These are phyloP conservation scores for Drosera spatulata DNA, from an alignment of 179 eudicot genomes.

Conservation along the genomic window DNA sequence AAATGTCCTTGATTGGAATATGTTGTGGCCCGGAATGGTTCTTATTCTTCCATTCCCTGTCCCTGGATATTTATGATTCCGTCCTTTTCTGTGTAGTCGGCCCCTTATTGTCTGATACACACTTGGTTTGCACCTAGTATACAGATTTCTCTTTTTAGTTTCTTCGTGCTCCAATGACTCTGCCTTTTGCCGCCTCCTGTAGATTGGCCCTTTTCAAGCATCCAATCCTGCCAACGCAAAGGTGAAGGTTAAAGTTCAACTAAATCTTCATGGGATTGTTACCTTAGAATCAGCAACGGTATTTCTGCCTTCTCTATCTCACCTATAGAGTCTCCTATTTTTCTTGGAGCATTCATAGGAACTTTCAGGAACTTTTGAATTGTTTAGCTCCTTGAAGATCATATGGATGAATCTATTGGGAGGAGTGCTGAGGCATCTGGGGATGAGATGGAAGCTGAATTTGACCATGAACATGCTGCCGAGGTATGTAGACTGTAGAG, in stretches of 20 bases:
- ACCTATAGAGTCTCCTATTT: neutral
- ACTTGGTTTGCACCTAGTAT: neutral
- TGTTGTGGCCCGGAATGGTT: too few species aligned
- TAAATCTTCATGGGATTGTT: constrained; percentile 66
- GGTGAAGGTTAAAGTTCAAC: constrained; percentile 50
- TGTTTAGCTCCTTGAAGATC: constrained; percentile 55
- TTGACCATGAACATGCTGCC: constrained; percentile 24
- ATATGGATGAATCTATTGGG: constrained; percentile 18
- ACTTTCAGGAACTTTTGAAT: constrained; percentile 4
- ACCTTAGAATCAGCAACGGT: constrained; percentile 57
- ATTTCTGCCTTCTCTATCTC: neutral
- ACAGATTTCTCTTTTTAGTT: neutral
- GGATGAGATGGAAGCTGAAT: constrained; percentile 33
- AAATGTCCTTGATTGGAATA: too few species aligned
- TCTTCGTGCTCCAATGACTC: neutral
- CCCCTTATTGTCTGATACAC: too few species aligned
- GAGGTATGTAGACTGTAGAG: neutral
- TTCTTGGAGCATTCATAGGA: neutral
- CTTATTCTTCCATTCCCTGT: too few species aligned
- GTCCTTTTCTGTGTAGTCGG: too few species aligned
- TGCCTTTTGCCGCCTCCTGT: constrained; percentile 6
- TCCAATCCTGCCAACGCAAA: constrained; percentile 23
- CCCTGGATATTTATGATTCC: too few species aligned
- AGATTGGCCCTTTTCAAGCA: constrained; percentile 76
- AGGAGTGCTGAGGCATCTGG: constrained; percentile 20